phyloP scores from a whole-genome alignment of 2,329 filamentous ascomycete genomes.

The Colletotrichum sansevieriae region DNA sequence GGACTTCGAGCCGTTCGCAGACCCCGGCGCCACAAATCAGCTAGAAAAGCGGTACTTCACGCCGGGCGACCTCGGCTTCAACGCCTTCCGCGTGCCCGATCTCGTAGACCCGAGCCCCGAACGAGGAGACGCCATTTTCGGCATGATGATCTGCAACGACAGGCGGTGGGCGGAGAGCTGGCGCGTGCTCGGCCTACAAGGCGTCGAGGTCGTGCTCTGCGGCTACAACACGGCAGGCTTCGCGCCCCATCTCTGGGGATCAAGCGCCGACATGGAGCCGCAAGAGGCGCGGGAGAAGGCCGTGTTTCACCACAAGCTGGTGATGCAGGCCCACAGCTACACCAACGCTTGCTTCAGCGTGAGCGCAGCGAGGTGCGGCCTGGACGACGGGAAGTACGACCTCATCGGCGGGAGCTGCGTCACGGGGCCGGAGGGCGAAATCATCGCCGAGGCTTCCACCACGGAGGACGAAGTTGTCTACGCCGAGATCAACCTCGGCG shows the following conservation, averaged over 20 bases:
- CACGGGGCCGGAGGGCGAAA: constrained; percentile 61
- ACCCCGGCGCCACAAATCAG: constrained; percentile 63
- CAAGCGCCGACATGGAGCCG: constrained; percentile 50
- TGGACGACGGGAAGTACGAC: constrained; percentile 55
- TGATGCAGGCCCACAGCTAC: constrained; percentile 65
- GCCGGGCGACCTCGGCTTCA: constrained; percentile 65
- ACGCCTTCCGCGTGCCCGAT: constrained; percentile 64
- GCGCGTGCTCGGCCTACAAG: constrained; percentile 62
- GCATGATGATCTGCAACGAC: constrained; percentile 69
- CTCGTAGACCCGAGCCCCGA: constrained; percentile 55
- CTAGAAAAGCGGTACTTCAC: constrained; percentile 69
- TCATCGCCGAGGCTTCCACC: constrained; percentile 62
- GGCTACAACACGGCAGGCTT: constrained; percentile 66
- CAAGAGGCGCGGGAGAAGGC: constrained; percentile 56
- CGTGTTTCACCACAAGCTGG: constrained; percentile 64
- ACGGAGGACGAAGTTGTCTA: constrained; percentile 63
- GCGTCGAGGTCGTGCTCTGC: constrained; percentile 49
- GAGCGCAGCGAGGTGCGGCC: constrained; percentile 61
- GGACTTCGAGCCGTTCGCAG: constrained; percentile 62
- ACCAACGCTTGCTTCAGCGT: constrained; percentile 66
- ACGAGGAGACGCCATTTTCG: constrained; percentile 65
- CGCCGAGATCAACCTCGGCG: constrained; percentile 62
- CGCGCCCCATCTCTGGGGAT: constrained; percentile 57
- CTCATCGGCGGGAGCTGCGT: constrained; percentile 64
- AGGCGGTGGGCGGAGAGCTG: constrained; percentile 67